Evolutionary conservation across 768 basidiomycete genomes (phyloP).

Genomic region (Ramaria rubella): DNA sequence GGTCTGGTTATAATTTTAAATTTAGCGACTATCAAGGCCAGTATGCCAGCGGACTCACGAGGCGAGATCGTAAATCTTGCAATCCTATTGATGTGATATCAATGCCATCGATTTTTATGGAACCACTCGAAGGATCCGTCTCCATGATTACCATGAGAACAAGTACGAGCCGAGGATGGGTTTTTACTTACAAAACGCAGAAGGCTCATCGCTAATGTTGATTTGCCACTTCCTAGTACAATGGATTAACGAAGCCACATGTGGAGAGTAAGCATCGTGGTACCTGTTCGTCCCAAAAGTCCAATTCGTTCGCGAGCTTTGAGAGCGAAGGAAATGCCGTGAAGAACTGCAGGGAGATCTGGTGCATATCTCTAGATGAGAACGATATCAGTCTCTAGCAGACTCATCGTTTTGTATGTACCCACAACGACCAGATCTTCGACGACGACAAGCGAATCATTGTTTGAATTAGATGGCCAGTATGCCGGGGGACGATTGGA

Average conservation of each 20-base stretch:
- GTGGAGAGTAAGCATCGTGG: constrained; percentile 9
- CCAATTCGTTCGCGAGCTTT: constrained; percentile 70
- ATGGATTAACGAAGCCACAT: constrained; percentile 1
- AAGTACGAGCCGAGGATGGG: no score
- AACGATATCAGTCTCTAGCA: no score
- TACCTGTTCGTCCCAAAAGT: constrained; percentile 71
- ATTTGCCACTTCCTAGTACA: constrained; percentile 62
- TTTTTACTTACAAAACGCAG: constrained; percentile 60
- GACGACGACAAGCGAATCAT: constrained; percentile 53
- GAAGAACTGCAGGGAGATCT: constrained; percentile 75
- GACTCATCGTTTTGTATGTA: neutral
- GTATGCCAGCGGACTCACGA: constrained; percentile 8
- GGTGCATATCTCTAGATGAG: constrained; percentile 61
- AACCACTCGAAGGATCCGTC: constrained; percentile 71
- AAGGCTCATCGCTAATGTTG: constrained; percentile 80
- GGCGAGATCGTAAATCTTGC: constrained; percentile 66
- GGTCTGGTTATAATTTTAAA: constrained; percentile 24
- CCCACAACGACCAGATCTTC: constrained; percentile 59
- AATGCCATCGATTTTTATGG: constrained; percentile 79
- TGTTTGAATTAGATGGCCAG: constrained; percentile 73
- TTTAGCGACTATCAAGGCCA: constrained; percentile 20
- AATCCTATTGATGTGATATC: constrained; percentile 83
- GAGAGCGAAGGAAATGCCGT: constrained; percentile 66
- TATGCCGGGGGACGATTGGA: constrained; percentile 77
- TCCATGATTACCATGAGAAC: constrained; percentile 17